phyloP scores from a whole-genome alignment of 371 early-diverging fungal species.

The Mortierella sp. region DNA sequence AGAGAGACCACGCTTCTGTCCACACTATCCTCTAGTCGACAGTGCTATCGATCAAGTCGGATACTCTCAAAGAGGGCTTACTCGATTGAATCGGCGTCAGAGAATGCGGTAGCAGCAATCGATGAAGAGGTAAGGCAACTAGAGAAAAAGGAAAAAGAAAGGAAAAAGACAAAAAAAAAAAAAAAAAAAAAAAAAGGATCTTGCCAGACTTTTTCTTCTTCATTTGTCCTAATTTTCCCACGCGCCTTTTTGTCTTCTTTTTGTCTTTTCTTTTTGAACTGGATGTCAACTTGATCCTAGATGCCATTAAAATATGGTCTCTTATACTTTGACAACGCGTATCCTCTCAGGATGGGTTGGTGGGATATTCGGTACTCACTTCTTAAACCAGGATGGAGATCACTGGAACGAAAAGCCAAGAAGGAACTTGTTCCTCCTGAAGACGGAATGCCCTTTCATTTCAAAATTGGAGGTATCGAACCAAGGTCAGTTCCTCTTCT shows the following conservation, averaged over 20 bases:
- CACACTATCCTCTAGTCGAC: too few species aligned
- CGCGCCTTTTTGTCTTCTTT: not conserved
- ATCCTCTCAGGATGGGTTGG: constrained; percentile 53
- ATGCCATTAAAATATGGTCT: constrained; percentile 43
- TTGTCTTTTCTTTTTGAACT: not conserved
- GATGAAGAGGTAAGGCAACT: not conserved
- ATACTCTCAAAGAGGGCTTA: not conserved
- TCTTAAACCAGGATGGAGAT: constrained; percentile 45
- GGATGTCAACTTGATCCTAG: not conserved
- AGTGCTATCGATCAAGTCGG: too few species aligned
- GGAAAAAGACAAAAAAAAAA: not conserved
- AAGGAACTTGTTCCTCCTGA: constrained; percentile 54
- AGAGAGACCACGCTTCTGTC: too few species aligned
- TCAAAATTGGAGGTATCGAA: constrained; percentile 56
- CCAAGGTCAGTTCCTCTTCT: constrained; percentile 51
- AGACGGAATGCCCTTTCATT: constrained; percentile 56
- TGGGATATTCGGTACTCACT: constrained; percentile 45
- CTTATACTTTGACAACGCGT: constrained; percentile 50
- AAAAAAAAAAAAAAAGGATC: not conserved
- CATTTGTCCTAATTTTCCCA: not conserved
- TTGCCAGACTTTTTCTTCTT: not conserved
- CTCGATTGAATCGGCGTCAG: not conserved
- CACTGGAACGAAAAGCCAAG: constrained; percentile 51
- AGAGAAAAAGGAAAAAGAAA: not conserved
- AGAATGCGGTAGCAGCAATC: not conserved